Conservation (phyloP, 148 eudicot genomes). For the Vaccinium vitisidaea region DNA sequence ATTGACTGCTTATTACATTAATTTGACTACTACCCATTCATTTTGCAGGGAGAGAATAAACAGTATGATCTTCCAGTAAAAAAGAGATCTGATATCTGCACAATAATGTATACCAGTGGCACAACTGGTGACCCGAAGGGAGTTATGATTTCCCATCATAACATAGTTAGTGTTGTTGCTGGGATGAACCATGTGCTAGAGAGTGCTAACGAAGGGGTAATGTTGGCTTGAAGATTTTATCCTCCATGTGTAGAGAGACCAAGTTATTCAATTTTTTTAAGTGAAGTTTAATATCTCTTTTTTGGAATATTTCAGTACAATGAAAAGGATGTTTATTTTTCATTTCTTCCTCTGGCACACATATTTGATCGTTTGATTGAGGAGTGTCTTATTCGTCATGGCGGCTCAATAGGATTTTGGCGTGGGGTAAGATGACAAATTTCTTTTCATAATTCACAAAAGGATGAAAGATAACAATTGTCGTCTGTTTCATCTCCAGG, state of each 20-base stretch:
- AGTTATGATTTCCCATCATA: slow-evolving; percentile 81
- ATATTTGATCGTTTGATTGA: slow-evolving; percentile 96
- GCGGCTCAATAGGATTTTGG: slow-evolving; percentile 95
- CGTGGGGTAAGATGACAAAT: slow-evolving; percentile 70
- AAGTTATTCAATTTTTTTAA: not conserved
- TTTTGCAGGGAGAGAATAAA: slow-evolving; percentile 64
- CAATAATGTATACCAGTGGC: slow-evolving; percentile 99
- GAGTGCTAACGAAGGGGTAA: slow-evolving; percentile 74
- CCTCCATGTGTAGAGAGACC: not conserved
- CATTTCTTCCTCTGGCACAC: slow-evolving; percentile 97
- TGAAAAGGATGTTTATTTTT: slow-evolving; percentile 71
- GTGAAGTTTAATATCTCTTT: slow-evolving; percentile 7
- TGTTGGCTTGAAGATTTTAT: not conserved
- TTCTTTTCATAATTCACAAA: not conserved
- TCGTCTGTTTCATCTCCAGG: slow-evolving; percentile 45
- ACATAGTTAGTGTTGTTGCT: slow-evolving; percentile 74
- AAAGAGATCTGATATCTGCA: slow-evolving; percentile 79
- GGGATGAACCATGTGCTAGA: slow-evolving; percentile 65
- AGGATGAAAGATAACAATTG: slow-evolving; percentile 8
- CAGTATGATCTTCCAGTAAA: slow-evolving; percentile 68
- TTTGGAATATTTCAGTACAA: slow-evolving; percentile 49
- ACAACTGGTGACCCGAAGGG: slow-evolving; percentile 99
- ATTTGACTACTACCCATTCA: not conserved
- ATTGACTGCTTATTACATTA: not conserved
- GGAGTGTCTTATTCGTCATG: slow-evolving; percentile 74